Conservation (phyloP, 2,329 filamentous ascomycete genomes). For the Plenodomus lindquistii region DNA sequence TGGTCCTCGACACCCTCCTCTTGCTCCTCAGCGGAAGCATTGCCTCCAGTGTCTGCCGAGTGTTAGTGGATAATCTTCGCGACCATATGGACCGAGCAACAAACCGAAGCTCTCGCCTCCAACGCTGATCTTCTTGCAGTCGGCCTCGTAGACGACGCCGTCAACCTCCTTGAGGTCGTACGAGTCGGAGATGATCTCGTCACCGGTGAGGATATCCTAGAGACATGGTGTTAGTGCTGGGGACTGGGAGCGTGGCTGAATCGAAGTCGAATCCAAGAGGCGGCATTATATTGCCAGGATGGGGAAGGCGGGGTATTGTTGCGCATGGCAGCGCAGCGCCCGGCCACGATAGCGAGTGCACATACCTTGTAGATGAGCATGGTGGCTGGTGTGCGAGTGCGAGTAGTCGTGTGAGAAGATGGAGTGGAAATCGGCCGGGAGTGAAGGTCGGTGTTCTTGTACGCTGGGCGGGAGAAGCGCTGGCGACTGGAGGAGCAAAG, state of each 20-base stretch:
- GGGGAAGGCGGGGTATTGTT: conserved; percentile 31
- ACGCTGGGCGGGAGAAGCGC: conserved; percentile 19
- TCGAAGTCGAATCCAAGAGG: conserved; percentile 5
- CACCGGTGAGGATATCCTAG: conserved; percentile 84
- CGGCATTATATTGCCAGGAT: conserved; percentile 14
- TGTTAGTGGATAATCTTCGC: conserved; percentile 9
- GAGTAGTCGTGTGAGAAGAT: conserved; percentile 7
- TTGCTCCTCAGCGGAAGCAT: conserved; percentile 91
- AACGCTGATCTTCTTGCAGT: conserved; percentile 87
- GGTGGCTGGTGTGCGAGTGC: conserved; percentile 31
- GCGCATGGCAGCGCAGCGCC: conserved; percentile 21
- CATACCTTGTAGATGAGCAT: conserved; percentile 65
- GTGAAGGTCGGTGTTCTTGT: conserved; percentile 17
- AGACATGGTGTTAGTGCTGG: conserved; percentile 13
- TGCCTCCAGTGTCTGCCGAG: conserved; percentile 79
- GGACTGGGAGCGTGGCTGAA: conserved; percentile 2
- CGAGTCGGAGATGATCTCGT: conserved; percentile 97
- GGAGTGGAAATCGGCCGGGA: conserved; percentile 14
- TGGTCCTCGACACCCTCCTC: conserved; percentile 75
- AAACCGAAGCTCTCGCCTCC: conserved; percentile 73
- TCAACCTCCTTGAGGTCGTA: conserved; percentile 82
- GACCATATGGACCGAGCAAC: conserved; percentile 31
- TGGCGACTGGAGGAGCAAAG: conserved; percentile 17
- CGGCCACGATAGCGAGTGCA: conserved; percentile 2
- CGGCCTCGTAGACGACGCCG: conserved; percentile 81